These are phyloP conservation scores for Pythium pyrilobum DNA, from an alignment of 352 stramenopile species.

Conservation along the genomic window DNA sequence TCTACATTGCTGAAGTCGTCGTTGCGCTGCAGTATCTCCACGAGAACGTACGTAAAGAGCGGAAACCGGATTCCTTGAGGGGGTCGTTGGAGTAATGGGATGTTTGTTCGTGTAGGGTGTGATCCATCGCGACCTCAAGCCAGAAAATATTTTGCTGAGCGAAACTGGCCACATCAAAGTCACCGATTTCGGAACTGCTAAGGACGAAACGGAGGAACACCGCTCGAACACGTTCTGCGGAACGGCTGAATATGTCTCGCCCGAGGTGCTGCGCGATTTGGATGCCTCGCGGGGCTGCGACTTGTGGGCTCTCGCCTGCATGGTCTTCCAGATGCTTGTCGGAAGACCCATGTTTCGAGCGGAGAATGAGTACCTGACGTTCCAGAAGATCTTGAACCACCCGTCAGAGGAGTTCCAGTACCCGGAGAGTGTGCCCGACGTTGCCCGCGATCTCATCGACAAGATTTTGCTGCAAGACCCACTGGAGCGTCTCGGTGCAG, in stretches of 20 bases:
- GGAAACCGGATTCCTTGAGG: no score
- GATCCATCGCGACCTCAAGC: constrained; percentile 95
- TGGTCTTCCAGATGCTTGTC: constrained; percentile 88
- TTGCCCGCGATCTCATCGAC: constrained; percentile 72
- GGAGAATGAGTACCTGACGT: constrained; percentile 90
- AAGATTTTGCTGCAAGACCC: constrained; percentile 76
- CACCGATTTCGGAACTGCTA: constrained; percentile 88
- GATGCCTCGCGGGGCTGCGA: constrained; percentile 81
- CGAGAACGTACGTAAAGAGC: constrained; percentile 26
- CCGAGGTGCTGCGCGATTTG: constrained; percentile 85
- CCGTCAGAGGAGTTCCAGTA: constrained; percentile 75
- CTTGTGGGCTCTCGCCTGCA: constrained; percentile 89
- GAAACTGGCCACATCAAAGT: constrained; percentile 87
- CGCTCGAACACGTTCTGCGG: constrained; percentile 87
- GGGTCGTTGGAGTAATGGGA: constrained; percentile 75
- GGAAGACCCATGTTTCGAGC: constrained; percentile 81
- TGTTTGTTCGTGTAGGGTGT: constrained; percentile 50
- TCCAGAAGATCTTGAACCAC: constrained; percentile 87
- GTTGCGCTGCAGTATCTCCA: constrained; percentile 95
- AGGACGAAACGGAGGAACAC: constrained; percentile 76
- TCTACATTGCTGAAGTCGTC: constrained; percentile 94
- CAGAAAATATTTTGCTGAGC: constrained; percentile 86
- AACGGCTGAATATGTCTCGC: constrained; percentile 90
- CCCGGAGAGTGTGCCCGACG: constrained; percentile 32
- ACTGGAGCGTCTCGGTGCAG: constrained; percentile 59